Conservation (phyloP, 768 basidiomycete genomes). For the Tylopilus rubrobrunneus region DNA sequence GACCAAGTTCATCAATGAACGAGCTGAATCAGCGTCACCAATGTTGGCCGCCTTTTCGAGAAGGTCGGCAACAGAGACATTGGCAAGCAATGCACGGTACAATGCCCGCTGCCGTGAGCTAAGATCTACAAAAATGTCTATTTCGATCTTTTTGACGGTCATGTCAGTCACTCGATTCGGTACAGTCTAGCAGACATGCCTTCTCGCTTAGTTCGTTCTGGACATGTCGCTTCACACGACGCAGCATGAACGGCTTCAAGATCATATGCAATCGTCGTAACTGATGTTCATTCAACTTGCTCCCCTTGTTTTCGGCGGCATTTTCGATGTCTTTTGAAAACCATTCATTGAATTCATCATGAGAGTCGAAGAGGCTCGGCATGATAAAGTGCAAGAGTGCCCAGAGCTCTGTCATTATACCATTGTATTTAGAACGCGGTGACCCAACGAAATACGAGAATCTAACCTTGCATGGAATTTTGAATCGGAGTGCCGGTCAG, state of each 20-base stretch:
- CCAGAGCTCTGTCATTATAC: constrained; percentile 74
- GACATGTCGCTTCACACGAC: constrained; percentile 96
- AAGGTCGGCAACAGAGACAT: constrained; percentile 92
- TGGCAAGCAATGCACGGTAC: constrained; percentile 85
- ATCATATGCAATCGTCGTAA: constrained; percentile 96
- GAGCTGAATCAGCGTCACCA: constrained; percentile 86
- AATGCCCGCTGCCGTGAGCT: constrained; percentile 88
- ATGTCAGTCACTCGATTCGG: constrained; percentile 83
- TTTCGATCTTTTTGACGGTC: constrained; percentile 83
- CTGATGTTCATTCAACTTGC: constrained; percentile 92
- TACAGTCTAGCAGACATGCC: constrained; percentile 40
- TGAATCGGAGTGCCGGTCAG: constrained; percentile 98
- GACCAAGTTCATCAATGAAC: constrained; percentile 97
- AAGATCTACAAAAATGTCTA: constrained; percentile 91
- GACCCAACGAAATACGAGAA: neutral
- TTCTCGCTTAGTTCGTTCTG: constrained; percentile 99
- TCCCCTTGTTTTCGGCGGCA: constrained; percentile 85
- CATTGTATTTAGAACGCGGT: constrained; percentile 3
- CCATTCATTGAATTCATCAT: constrained; percentile 99
- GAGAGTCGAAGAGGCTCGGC: constrained; percentile 98
- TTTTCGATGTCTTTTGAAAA: constrained; percentile 99
- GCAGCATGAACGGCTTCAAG: constrained; percentile 97
- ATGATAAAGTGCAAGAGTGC: constrained; percentile 99
- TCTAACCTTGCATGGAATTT: constrained; percentile 96
- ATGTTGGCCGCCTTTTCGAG: constrained; percentile 90